A percentile compares a stretch with the other conserved stretches of the same genome.
Conservation (phyloP, 495 filamentous ascomycete genomes). For the Lophiostoma macrostomum region DNA sequence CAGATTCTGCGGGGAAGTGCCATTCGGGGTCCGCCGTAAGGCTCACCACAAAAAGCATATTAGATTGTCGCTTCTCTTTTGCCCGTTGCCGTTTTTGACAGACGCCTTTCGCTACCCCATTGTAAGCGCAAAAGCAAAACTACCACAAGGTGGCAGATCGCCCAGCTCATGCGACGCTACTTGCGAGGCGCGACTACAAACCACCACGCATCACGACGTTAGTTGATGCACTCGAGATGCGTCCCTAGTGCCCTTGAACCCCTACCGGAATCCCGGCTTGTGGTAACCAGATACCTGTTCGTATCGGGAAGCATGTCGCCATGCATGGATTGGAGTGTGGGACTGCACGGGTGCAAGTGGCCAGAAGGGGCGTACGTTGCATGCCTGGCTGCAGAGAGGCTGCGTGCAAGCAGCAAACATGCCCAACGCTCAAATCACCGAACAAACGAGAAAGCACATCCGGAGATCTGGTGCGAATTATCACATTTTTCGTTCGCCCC, state of each 20-base stretch:
- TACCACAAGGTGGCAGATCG: not conserved
- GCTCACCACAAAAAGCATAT: too few relatives aligned
- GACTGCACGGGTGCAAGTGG: too few relatives aligned
- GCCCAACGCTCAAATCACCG: too few relatives aligned
- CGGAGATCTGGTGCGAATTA: too few relatives aligned
- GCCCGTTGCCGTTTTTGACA: not conserved
- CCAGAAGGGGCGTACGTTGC: too few relatives aligned
- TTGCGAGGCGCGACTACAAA: not conserved
- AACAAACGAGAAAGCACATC: too few relatives aligned
- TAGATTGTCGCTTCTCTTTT: not conserved
- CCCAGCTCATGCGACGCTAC: not conserved
- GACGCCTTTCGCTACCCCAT: not conserved
- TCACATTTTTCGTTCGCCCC: too few relatives aligned
- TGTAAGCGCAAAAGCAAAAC: slow-evolving; percentile 1
- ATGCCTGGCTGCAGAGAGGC: too few relatives aligned
- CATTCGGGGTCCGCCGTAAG: not conserved
- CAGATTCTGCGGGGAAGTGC: not conserved
- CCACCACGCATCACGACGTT: not conserved
- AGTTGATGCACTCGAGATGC: not conserved
- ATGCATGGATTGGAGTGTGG: too few relatives aligned
- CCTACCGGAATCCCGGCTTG: not conserved
- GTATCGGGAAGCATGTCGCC: too few relatives aligned
- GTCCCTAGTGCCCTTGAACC: not conserved
- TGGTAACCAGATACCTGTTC: not conserved
- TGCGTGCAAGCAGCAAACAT: too few relatives aligned